phyloP scores from a whole-genome alignment of 2,329 filamentous ascomycete genomes.

The Fusarium tricinctum region DNA sequence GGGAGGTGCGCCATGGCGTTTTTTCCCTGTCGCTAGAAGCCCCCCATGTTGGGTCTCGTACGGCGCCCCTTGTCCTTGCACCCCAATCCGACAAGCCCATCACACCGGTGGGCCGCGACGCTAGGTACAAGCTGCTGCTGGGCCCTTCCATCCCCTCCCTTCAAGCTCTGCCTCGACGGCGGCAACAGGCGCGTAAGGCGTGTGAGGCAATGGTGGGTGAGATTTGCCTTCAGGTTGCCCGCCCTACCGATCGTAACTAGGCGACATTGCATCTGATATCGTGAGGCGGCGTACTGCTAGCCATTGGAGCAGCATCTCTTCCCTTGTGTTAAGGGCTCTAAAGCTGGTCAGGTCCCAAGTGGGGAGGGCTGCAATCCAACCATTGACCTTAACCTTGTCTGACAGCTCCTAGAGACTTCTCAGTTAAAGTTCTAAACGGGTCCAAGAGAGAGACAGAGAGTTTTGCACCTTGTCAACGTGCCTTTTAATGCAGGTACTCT shows the following conservation, averaged over 20 bases:
- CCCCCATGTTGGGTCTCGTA: constrained; percentile 21
- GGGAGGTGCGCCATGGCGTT: constrained; percentile 26
- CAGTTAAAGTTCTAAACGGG: constrained; percentile 38
- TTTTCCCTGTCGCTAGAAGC: constrained; percentile 21
- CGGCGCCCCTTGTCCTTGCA: constrained; percentile 18
- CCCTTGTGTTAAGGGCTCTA: constrained; percentile 42
- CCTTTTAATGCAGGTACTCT: constrained; percentile 52
- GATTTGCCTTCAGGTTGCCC: constrained; percentile 43
- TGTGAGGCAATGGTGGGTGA: constrained; percentile 42
- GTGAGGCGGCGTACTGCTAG: constrained; percentile 45
- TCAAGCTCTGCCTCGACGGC: constrained; percentile 13
- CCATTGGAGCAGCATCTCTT: constrained; percentile 42
- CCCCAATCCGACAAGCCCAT: constrained; percentile 11
- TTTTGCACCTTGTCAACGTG: constrained; percentile 23
- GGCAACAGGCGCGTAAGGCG: constrained; percentile 47
- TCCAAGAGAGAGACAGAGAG: constrained; percentile 26
- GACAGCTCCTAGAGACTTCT: constrained; percentile 36
- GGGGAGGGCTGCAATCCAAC: constrained; percentile 46
- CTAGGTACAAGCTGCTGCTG: constrained; percentile 3
- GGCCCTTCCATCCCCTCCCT: neutral
- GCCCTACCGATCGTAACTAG: constrained; percentile 41
- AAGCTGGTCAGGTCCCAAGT: constrained; percentile 40
- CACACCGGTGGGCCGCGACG: constrained; percentile 19
- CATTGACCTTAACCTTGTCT: constrained; percentile 37
- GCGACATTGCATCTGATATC: constrained; percentile 35